Evolutionary conservation across 73 alveolate genomes (phyloP).

Genomic region (Blepharisma japonicum): DNA sequence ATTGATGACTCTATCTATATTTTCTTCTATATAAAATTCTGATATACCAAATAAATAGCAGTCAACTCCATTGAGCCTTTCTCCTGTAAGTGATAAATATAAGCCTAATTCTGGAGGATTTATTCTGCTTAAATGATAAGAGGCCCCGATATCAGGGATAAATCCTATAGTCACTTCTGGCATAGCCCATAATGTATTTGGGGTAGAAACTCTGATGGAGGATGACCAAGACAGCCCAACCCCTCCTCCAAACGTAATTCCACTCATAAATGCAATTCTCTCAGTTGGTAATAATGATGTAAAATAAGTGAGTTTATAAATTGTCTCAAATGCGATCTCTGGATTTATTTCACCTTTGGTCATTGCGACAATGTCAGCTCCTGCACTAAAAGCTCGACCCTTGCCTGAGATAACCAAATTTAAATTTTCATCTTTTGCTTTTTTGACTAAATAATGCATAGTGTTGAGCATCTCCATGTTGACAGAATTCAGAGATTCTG

Average conservation of each 20-base stretch:
- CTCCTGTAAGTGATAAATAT: slow-evolving; percentile 40
- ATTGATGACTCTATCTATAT: background rate
- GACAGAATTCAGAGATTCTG: background rate
- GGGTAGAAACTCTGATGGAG: slow-evolving; percentile 17
- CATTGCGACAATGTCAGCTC: slow-evolving; percentile 4
- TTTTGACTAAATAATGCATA: background rate
- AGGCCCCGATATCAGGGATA: slow-evolving; percentile 48
- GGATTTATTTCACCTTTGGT: background rate
- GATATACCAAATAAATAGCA: background rate
- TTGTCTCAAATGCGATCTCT: background rate
- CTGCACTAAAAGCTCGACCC: slow-evolving; percentile 18
- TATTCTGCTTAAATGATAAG: slow-evolving; percentile 26
- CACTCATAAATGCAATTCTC: slow-evolving; percentile 3
- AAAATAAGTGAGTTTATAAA: background rate
- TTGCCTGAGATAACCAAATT: background rate
- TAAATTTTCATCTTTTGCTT: background rate
- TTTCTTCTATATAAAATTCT: background rate
- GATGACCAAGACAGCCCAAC: slow-evolving; percentile 33
- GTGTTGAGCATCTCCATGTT: slow-evolving; percentile 20
- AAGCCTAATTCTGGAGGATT: slow-evolving; percentile 31
- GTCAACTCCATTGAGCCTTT: slow-evolving; percentile 28
- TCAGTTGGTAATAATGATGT: background rate
- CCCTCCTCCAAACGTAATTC: slow-evolving; percentile 43
- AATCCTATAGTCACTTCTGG: slow-evolving; percentile 40
- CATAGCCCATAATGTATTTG: slow-evolving; percentile 39